Evolutionary conservation across 2,329 filamentous ascomycete genomes (phyloP).

Genomic region (Orbilia javanica): DNA sequence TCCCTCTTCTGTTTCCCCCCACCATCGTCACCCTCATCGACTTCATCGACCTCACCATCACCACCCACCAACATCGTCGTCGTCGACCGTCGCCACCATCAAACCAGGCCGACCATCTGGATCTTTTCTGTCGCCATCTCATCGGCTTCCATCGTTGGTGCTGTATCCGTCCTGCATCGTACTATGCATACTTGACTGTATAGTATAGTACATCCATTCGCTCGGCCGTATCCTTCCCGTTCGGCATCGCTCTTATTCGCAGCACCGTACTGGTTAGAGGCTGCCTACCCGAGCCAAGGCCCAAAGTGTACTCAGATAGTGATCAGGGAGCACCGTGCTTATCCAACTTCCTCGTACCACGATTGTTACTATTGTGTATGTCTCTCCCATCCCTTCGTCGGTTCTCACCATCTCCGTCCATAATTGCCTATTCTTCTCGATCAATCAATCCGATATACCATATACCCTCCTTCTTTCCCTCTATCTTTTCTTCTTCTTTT

Average conservation of each 20-base stretch:
- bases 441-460: not conserved
- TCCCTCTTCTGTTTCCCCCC: not conserved
- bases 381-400: constrained; percentile 14
- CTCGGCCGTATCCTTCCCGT: constrained; percentile 2
- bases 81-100: not conserved
- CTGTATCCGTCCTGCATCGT: too few relatives aligned
- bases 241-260: constrained; percentile 1
- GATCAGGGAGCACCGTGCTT: constrained; percentile 10
- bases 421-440: not conserved
- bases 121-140: not conserved
- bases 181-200: too few relatives aligned
- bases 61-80: not conserved
- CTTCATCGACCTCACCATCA: not conserved
- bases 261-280: not conserved
- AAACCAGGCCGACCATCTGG: not conserved
- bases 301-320: not conserved
- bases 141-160: not conserved
- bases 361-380: not conserved
- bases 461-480: not conserved
- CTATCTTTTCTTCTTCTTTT: not conserved
- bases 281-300: constrained; percentile 11
- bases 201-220: not conserved
- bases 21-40: not conserved
- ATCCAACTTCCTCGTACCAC: constrained; percentile 8
- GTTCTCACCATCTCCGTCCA: not conserved